Percentiles rank a stretch among this genome's conserved stretches.
These are phyloP conservation scores for Francoa sonchifolia DNA, from an alignment of 441 rosid genomes.

Conservation along the genomic window DNA sequence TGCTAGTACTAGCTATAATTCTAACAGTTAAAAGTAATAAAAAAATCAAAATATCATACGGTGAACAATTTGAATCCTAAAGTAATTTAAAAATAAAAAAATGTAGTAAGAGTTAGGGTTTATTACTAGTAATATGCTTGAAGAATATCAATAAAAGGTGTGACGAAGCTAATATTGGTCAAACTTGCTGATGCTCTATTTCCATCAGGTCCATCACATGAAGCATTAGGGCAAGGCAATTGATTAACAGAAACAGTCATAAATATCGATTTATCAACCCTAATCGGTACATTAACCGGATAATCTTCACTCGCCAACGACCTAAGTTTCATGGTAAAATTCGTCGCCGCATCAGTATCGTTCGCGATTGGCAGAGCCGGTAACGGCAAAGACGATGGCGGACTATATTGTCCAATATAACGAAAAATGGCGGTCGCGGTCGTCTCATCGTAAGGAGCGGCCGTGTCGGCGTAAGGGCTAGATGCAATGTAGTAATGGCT, in stretches of 20 bases:
- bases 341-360: not conserved
- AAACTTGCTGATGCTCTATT: slow-evolving; percentile 2
- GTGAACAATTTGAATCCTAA: too few species aligned
- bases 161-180: slow-evolving; percentile 8
- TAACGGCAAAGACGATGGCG: not conserved
- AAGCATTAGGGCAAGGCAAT: not conserved
- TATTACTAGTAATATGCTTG: slow-evolving; percentile 11
- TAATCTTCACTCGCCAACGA: not conserved
- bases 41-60: too few species aligned
- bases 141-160: not conserved
- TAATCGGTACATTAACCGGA: slow-evolving; percentile 2
- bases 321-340: slow-evolving; percentile 2
- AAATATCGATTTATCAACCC: not conserved
- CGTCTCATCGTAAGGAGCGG: not conserved
- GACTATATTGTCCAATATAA: not conserved
- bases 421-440: slow-evolving; percentile 7
- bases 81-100: too few species aligned
- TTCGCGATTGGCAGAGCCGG: slow-evolving; percentile 3
- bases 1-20: too few species aligned
- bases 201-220: not conserved
- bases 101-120: too few species aligned
- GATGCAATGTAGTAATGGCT: slow-evolving; percentile 6
- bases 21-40: too few species aligned
- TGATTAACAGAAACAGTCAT: slow-evolving; percentile 9
- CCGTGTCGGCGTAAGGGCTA: not conserved